Conservation (phyloP, 129 eudicot species). For the Silybum marianum region DNA sequence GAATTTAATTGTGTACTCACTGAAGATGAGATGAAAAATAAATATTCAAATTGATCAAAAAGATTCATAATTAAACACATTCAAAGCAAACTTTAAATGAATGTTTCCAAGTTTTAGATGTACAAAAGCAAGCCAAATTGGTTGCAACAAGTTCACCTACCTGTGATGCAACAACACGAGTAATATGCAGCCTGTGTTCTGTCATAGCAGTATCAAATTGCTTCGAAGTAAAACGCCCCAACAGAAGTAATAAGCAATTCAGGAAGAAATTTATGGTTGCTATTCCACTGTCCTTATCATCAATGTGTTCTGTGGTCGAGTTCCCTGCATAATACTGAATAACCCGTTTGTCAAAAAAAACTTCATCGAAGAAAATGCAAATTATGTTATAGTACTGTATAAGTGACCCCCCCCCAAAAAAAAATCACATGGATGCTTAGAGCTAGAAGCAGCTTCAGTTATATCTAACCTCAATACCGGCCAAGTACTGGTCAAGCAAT, state of each 20-base stretch:
- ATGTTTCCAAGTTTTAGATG: background rate
- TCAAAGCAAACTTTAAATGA: background rate
- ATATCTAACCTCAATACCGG: conserved; percentile 81
- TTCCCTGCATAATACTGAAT: conserved; percentile 78
- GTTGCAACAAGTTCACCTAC: conserved; percentile 37
- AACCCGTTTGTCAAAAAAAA: conserved; percentile 26
- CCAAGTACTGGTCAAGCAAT: conserved; percentile 65
- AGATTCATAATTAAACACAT: background rate
- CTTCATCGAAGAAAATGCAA: background rate
- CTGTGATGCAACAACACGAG: conserved; percentile 71
- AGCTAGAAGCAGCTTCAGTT: conserved; percentile 17
- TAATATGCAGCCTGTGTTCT: conserved; percentile 57
- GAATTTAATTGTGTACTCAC: background rate
- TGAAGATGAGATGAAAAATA: background rate
- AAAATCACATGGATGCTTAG: background rate
- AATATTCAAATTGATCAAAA: background rate
- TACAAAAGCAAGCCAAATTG: conserved; percentile 12
- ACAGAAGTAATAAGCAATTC: conserved; percentile 73
- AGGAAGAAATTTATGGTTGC: conserved; percentile 82
- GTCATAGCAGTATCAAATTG: conserved; percentile 62
- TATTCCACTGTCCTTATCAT: conserved; percentile 49
- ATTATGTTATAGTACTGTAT: background rate
- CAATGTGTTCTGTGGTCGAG: conserved; percentile 40
- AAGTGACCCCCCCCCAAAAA: background rate
- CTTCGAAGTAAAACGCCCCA: conserved; percentile 67